Percentiles rank a stretch among this genome's conserved stretches.
phyloP scores from a whole-genome alignment of 2,329 filamentous ascomycete genomes.

The Epichloe aotearoae region DNA sequence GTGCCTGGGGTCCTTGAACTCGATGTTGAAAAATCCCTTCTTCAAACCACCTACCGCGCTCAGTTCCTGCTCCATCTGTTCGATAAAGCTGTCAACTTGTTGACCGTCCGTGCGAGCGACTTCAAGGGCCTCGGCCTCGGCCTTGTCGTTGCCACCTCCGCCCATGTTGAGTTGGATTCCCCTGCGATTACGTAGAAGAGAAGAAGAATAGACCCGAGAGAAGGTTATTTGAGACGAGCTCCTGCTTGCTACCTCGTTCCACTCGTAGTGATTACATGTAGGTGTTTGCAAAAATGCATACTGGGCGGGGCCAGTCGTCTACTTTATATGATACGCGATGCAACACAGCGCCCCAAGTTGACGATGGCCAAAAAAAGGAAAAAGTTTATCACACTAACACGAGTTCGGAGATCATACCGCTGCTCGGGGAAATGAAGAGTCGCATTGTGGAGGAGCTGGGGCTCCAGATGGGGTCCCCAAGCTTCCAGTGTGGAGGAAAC shows the following conservation, averaged over 20 bases:
- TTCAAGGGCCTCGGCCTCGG: slow-evolving; percentile 22
- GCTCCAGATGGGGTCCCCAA: slow-evolving; percentile 4
- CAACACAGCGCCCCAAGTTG: neutral
- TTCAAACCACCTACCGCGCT: slow-evolving; percentile 18
- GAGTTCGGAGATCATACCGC: neutral
- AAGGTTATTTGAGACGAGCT: neutral
- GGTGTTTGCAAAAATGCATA: neutral
- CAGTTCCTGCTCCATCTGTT: slow-evolving; percentile 28
- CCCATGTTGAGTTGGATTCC: neutral
- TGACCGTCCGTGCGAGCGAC: slow-evolving; percentile 19
- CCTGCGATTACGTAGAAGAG: neutral
- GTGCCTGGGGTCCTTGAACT: slow-evolving; percentile 46
- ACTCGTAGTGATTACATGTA: too few relatives aligned
- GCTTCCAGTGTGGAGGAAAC: neutral
- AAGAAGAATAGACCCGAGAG: neutral
- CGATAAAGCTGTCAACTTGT: slow-evolving; percentile 26
- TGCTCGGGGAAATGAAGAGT: neutral
- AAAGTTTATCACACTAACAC: neutral
- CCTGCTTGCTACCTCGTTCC: neutral
- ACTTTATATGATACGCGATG: neutral
- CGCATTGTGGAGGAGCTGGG: slow-evolving; percentile 5
- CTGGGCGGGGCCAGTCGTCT: neutral
- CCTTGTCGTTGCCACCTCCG: slow-evolving; percentile 14
- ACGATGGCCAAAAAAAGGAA: neutral
- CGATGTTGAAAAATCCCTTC: slow-evolving; percentile 36